These are phyloP conservation scores for Fusarium sp. DNA, from an alignment of 2,329 filamentous ascomycete species.

Conservation along the genomic window DNA sequence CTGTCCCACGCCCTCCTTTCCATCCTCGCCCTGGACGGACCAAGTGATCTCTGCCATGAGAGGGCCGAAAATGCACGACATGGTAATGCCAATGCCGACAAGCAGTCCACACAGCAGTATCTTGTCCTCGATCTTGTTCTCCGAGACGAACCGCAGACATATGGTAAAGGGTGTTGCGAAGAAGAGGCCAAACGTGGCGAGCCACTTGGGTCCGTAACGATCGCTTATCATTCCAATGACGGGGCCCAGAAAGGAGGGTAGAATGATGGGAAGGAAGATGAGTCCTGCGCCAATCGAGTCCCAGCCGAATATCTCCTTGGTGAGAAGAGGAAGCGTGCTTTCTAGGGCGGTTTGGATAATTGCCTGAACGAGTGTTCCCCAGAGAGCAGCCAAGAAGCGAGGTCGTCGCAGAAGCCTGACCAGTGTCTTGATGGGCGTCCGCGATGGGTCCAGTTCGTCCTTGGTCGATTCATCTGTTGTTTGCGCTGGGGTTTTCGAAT, in stretches of 20 bases:
- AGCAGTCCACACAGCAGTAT: slow-evolving; percentile 50
- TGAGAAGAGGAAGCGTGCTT: slow-evolving; percentile 50
- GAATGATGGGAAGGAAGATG: slow-evolving; percentile 50
- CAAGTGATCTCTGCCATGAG: slow-evolving; percentile 54
- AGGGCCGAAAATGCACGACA: slow-evolving; percentile 49
- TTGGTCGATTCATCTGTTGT: slow-evolving; percentile 5
- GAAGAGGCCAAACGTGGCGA: slow-evolving; percentile 49
- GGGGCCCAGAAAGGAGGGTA: slow-evolving; percentile 49
- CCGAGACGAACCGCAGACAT: slow-evolving; percentile 49
- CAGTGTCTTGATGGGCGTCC: slow-evolving; percentile 39
- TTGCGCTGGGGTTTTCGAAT: neutral
- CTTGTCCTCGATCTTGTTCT: slow-evolving; percentile 47
- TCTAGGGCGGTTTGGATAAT: slow-evolving; percentile 49
- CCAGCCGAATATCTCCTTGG: slow-evolving; percentile 47
- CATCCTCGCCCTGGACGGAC: slow-evolving; percentile 42
- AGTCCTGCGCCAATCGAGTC: slow-evolving; percentile 50
- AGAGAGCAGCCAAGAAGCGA: slow-evolving; percentile 49
- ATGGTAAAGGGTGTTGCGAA: slow-evolving; percentile 50
- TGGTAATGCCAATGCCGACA: slow-evolving; percentile 46
- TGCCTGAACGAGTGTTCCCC: slow-evolving; percentile 51
- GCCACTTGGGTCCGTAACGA: slow-evolving; percentile 51
- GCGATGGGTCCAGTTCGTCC: neutral
- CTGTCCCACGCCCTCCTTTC: slow-evolving; percentile 40
- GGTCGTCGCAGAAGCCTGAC: slow-evolving; percentile 45
- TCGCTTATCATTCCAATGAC: slow-evolving; percentile 48